Conservation (phyloP, 2,329 filamentous ascomycete genomes). For the Periconia sp. region DNA sequence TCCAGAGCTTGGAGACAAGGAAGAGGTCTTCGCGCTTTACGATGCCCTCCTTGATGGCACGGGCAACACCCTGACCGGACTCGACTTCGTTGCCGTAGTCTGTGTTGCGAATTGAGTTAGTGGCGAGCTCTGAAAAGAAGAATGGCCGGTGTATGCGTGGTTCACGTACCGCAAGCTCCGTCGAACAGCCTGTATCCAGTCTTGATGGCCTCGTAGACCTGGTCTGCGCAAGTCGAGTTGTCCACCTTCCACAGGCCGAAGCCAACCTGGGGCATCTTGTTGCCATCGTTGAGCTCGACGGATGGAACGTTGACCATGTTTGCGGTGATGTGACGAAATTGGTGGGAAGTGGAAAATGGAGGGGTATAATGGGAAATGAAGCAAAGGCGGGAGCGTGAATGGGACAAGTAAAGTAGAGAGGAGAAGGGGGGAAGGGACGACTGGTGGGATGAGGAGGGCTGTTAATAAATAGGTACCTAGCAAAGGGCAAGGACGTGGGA, state of each 20-base stretch:
- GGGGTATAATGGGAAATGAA: neutral
- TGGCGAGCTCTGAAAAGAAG: neutral
- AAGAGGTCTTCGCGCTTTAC: conserved; percentile 71
- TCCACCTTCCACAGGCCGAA: conserved; percentile 40
- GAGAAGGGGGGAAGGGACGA: neutral
- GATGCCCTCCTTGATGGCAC: conserved; percentile 42
- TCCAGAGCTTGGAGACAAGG: conserved; percentile 92
- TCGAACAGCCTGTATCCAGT: conserved; percentile 41
- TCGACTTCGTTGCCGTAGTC: conserved; percentile 45
- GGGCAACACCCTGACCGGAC: conserved; percentile 38
- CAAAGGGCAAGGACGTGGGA: neutral
- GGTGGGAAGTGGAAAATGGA: neutral
- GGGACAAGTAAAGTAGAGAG: neutral
- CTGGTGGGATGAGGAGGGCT: neutral
- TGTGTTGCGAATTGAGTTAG: conserved; percentile 7
- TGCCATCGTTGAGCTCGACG: conserved; percentile 38
- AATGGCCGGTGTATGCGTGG: neutral
- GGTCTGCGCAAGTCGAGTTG: conserved; percentile 34
- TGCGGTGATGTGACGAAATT: conserved; percentile 5
- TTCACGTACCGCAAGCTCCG: conserved; percentile 37
- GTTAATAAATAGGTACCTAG: conserved; percentile 5
- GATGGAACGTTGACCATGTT: conserved; percentile 32
- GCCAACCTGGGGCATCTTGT: conserved; percentile 40
- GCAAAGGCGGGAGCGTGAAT: no score
- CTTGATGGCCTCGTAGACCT: conserved; percentile 42